These are phyloP conservation scores for Apocynum venetum DNA, from an alignment of 257 asterid genomes.

Conservation along the genomic window DNA sequence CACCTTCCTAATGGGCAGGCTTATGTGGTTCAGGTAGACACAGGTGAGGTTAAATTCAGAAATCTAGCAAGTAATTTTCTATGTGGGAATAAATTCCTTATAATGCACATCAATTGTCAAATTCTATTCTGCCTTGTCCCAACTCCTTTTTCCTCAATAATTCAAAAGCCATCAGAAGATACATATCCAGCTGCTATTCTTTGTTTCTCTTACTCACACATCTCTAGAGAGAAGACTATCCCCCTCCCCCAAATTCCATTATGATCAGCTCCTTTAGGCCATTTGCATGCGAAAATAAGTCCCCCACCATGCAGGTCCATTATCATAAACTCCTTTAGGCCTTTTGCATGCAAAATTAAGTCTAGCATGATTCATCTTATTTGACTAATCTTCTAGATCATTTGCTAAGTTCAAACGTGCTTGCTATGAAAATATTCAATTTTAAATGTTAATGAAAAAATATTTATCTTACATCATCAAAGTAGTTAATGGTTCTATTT, in stretches of 20 bases:
- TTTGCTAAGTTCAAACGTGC: not conserved
- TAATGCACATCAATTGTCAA: constrained; percentile 40
- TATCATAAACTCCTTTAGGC: not conserved
- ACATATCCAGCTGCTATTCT: constrained; percentile 23
- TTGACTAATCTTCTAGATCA: not conserved
- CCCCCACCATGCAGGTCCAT: not conserved
- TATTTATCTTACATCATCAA: too few relatives aligned
- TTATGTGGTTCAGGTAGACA: constrained; percentile 33
- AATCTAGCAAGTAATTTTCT: constrained; percentile 10
- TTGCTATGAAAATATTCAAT: not conserved
- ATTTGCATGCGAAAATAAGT: not conserved
- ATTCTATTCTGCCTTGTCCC: constrained; percentile 27
- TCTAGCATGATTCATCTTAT: not conserved
- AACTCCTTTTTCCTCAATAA: constrained; percentile 35
- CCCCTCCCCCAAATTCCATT: not conserved
- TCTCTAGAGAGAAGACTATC: not conserved
- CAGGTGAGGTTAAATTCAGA: constrained; percentile 21
- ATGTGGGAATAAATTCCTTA: constrained; percentile 41
- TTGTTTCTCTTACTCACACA: not conserved
- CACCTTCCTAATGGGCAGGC: constrained; percentile 24
- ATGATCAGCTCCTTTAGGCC: not conserved
- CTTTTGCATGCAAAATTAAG: not conserved
- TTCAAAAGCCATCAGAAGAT: constrained; percentile 32
- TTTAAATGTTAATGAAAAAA: too few relatives aligned
- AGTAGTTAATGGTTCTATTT: too few relatives aligned